Percentiles rank a stretch among this genome's conserved stretches.
Evolutionary conservation across 2,329 filamentous ascomycete genomes (phyloP).

Genomic region (Ophiognomonia clavigignenti-juglandacearum): DNA sequence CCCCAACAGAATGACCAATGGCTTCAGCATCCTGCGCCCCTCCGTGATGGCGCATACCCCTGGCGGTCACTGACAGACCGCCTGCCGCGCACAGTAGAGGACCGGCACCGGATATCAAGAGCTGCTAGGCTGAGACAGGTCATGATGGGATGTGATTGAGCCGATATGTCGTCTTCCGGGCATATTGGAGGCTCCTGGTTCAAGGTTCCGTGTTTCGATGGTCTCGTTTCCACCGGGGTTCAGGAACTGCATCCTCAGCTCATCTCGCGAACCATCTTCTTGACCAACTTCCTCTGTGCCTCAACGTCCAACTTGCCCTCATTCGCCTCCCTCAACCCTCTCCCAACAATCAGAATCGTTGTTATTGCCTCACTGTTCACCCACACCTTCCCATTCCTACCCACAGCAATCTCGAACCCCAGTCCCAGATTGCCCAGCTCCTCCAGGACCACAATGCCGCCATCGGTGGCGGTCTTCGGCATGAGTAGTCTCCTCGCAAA

Average conservation of each 20-base stretch:
- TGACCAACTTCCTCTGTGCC: constrained; percentile 66
- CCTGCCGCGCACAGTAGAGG: too few species aligned
- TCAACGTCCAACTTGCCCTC: constrained; percentile 57
- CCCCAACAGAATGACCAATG: too few species aligned
- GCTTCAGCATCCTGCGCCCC: too few species aligned
- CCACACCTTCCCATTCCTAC: constrained; percentile 89
- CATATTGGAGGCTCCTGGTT: too few species aligned
- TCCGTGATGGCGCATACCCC: too few species aligned
- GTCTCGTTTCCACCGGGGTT: too few species aligned
- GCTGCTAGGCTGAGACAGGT: too few species aligned
- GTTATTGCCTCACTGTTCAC: constrained; percentile 73
- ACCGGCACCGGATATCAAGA: too few species aligned
- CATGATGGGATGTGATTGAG: too few species aligned
- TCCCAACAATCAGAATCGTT: constrained; percentile 72
- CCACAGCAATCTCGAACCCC: constrained; percentile 89
- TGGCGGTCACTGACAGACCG: too few species aligned
- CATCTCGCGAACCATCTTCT: constrained; percentile 57
- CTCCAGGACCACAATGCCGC: constrained; percentile 69
- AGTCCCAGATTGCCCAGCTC: constrained; percentile 71
- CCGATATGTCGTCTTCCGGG: too few species aligned
- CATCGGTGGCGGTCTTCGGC: constrained; percentile 55
- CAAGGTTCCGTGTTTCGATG: too few species aligned
- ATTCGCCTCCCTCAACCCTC: constrained; percentile 74
- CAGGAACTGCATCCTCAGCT: constrained; percentile 29
- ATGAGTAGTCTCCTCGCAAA: constrained; percentile 78